These are phyloP conservation scores for Zymoseptoria ardabiliae DNA, from an alignment of 2,329 filamentous ascomycete genomes.

Conservation along the genomic window DNA sequence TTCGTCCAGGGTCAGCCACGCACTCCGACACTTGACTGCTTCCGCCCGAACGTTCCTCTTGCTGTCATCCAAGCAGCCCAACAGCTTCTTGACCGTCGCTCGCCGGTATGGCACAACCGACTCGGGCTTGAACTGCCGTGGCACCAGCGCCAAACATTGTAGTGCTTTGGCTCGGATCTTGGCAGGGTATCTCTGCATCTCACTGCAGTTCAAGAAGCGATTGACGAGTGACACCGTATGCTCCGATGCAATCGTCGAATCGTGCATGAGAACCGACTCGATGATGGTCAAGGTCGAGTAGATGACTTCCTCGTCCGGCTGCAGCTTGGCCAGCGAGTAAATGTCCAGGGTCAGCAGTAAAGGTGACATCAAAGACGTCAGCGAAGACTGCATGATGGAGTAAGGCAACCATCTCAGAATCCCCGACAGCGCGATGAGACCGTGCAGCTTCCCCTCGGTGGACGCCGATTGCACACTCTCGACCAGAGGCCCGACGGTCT, in stretches of 20 bases:
- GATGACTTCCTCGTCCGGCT: slow-evolving; percentile 46
- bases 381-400: slow-evolving; percentile 51
- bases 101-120: slow-evolving; percentile 50
- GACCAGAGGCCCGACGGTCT: slow-evolving; percentile 51
- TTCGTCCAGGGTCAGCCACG: slow-evolving; percentile 55
- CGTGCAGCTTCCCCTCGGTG: slow-evolving; percentile 47
- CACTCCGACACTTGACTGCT: slow-evolving; percentile 54
- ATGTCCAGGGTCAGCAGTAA: slow-evolving; percentile 56
- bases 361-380: slow-evolving; percentile 51
- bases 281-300: slow-evolving; percentile 54
- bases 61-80: slow-evolving; percentile 52
- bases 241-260: slow-evolving; percentile 46
- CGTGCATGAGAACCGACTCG: slow-evolving; percentile 50
- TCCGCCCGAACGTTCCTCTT: slow-evolving; percentile 56
- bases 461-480: slow-evolving; percentile 43
- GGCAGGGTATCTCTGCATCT: slow-evolving; percentile 26
- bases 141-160: slow-evolving; percentile 42
- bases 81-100: slow-evolving; percentile 50
- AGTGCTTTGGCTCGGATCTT: slow-evolving; percentile 43
- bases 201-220: slow-evolving; percentile 44
- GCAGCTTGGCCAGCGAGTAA: slow-evolving; percentile 21
- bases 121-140: slow-evolving; percentile 42
- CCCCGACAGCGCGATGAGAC: slow-evolving; percentile 56
- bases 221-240: slow-evolving; percentile 52
- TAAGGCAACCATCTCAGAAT: slow-evolving; percentile 55